Evolutionary conservation across 306 rosid species (phyloP).

Genomic region (Dalbergia cochinchinensis): DNA sequence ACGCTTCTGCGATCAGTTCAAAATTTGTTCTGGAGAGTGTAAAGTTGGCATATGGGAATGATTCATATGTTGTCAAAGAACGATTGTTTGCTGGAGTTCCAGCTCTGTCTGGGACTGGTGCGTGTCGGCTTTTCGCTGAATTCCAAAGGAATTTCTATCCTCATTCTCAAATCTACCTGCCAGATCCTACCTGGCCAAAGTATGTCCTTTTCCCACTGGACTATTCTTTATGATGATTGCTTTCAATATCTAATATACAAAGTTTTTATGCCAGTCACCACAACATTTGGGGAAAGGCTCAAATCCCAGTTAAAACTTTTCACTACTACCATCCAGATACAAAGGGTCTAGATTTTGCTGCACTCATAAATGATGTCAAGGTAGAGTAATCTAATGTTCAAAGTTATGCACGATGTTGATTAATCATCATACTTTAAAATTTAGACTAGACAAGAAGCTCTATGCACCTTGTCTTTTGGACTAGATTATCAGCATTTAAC

Average conservation of each 20-base stretch:
- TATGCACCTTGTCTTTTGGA: conserved; percentile 17
- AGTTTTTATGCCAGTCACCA: conserved; percentile 66
- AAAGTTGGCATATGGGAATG: conserved; percentile 85
- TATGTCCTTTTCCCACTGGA: conserved; percentile 44
- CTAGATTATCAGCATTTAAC: background rate
- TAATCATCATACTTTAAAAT: background rate
- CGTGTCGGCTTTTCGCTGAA: conserved; percentile 84
- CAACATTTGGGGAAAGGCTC: conserved; percentile 88
- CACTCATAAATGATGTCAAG: conserved; percentile 74
- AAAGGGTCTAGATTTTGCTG: conserved; percentile 77
- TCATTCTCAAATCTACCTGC: conserved; percentile 75
- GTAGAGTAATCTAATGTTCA: conserved; percentile 10
- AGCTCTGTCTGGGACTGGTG: conserved; percentile 91
- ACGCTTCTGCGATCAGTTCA: conserved; percentile 23
- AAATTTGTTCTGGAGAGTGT: conserved; percentile 65
- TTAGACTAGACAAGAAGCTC: background rate
- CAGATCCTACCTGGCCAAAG: conserved; percentile 92
- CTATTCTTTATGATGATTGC: conserved; percentile 7
- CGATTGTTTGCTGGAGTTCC: conserved; percentile 80
- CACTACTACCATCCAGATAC: conserved; percentile 81
- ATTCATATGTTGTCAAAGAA: conserved; percentile 70
- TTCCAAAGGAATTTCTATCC: conserved; percentile 80
- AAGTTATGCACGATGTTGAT: background rate
- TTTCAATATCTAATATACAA: conserved; percentile 32
- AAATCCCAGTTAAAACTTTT: conserved; percentile 73